Evolutionary conservation across 176 grass and related monocot genomes (phyloP).

Genomic region (Oryza glumipatula): DNA sequence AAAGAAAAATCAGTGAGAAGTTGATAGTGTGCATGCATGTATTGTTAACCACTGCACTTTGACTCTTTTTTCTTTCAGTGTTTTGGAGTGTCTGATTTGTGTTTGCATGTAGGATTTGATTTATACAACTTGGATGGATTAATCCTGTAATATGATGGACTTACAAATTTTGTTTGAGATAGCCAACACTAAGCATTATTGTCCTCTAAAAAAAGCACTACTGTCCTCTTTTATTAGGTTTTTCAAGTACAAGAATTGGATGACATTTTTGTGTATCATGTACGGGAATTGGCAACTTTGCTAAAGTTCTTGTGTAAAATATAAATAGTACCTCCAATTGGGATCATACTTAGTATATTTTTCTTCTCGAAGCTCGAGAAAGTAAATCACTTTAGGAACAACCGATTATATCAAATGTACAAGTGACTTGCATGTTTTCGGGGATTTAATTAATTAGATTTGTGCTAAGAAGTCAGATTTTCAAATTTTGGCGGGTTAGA

Average conservation of each 20-base stretch:
- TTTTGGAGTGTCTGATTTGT: background rate
- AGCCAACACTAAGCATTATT: constrained; percentile 11
- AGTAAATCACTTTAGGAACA: constrained; percentile 43
- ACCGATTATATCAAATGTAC: constrained; percentile 38
- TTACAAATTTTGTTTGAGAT: background rate
- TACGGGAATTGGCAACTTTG: constrained; percentile 37
- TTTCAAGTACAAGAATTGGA: constrained; percentile 19
- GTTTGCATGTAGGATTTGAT: constrained; percentile 1
- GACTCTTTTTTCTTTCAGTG: background rate
- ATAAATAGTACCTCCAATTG: constrained; percentile 42
- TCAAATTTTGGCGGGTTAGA: constrained; percentile 58
- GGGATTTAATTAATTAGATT: constrained; percentile 50
- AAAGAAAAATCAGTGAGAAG: background rate
- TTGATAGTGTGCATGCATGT: constrained; percentile 13
- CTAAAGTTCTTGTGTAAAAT: constrained; percentile 42
- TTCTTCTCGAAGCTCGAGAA: constrained; percentile 42
- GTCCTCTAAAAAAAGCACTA: background rate
- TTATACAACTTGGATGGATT: background rate
- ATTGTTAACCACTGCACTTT: background rate
- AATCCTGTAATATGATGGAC: background rate
- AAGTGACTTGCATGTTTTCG: constrained; percentile 41
- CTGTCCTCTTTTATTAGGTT: background rate
- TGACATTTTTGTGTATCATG: constrained; percentile 32
- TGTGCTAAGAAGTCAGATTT: constrained; percentile 40
- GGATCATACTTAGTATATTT: constrained; percentile 48